Conservation (phyloP, 805 yeast species). For the Hanseniaspora vineae region DNA sequence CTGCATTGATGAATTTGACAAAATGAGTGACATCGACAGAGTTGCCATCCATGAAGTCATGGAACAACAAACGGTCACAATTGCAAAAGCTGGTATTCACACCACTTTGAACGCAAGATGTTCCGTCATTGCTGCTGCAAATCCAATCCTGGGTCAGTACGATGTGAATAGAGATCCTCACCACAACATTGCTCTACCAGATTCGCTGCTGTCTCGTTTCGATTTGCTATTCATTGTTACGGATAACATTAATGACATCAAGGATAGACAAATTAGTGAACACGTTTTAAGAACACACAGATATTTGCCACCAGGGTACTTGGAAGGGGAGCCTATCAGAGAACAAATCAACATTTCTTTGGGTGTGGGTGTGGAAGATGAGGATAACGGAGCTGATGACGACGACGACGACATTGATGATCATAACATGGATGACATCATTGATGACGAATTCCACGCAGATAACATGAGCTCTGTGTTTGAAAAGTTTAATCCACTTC, state of each 20-base stretch:
- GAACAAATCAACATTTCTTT: slow-evolving; percentile 59
- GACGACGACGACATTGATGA: slow-evolving; percentile 9
- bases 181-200: slow-evolving; percentile 91
- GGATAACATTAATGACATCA: slow-evolving; percentile 77
- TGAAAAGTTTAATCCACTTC: slow-evolving; percentile 68
- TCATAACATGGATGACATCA: slow-evolving; percentile 12
- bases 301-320: slow-evolving; percentile 71
- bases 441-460: slow-evolving; percentile 33
- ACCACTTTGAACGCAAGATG: slow-evolving; percentile 96
- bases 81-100: slow-evolving; percentile 97
- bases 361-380: slow-evolving; percentile 60
- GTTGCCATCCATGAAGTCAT: slow-evolving; percentile 98
- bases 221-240: slow-evolving; percentile 92
- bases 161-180: slow-evolving; percentile 75
- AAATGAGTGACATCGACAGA: slow-evolving; percentile 92
- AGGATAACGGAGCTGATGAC: slow-evolving; percentile 28
- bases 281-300: slow-evolving; percentile 93
- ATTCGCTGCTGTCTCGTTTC: slow-evolving; percentile 90
- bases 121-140: slow-evolving; percentile 96
- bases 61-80: slow-evolving; percentile 98
- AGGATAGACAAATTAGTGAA: slow-evolving; percentile 81
- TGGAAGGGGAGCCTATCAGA: slow-evolving; percentile 88
- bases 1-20: slow-evolving; percentile 97
- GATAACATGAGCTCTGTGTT: slow-evolving; percentile 35
- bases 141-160: slow-evolving; percentile 94